phyloP scores from a whole-genome alignment of 2,329 filamentous ascomycete genomes.

The Aspergillus glaucus region DNA sequence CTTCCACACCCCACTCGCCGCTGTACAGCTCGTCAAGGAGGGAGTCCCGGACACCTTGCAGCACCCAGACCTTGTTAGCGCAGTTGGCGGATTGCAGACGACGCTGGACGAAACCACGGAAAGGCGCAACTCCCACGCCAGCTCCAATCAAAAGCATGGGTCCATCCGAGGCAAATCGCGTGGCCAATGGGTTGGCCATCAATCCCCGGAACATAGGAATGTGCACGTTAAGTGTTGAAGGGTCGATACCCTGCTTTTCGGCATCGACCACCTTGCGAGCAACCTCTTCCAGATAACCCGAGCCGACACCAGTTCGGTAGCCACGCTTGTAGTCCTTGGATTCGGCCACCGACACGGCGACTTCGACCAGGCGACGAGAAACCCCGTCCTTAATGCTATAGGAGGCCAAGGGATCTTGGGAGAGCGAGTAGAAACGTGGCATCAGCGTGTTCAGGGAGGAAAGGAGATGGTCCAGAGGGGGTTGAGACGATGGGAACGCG shows the following conservation, averaged over 20 bases:
- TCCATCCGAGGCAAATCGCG: constrained; percentile 85
- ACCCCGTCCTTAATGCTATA: constrained; percentile 62
- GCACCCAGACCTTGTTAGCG: constrained; percentile 95
- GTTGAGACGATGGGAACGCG: constrained; percentile 87
- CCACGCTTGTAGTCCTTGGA: constrained; percentile 69
- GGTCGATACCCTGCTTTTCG: constrained; percentile 53
- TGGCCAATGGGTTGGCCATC: constrained; percentile 93
- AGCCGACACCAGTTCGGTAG: constrained; percentile 75
- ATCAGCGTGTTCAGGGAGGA: constrained; percentile 80
- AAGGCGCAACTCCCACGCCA: constrained; percentile 92
- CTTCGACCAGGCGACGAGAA: constrained; percentile 76
- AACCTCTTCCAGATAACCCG: constrained; percentile 85
- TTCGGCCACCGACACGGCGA: constrained; percentile 95
- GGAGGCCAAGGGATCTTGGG: constrained; percentile 84
- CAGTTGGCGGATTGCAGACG: constrained; percentile 90
- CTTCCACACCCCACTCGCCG: constrained; percentile 91
- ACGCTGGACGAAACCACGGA: constrained; percentile 95
- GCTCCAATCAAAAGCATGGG: constrained; percentile 97
- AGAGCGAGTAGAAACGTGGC: constrained; percentile 97
- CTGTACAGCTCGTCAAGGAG: constrained; percentile 93
- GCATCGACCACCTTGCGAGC: constrained; percentile 66
- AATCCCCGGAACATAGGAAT: constrained; percentile 97
- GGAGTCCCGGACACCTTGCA: constrained; percentile 90
- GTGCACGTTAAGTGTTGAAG: constrained; percentile 56
- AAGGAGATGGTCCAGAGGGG: constrained; percentile 75